These are phyloP conservation scores for Sphaerulina vaccinii DNA, from an alignment of 2,329 filamentous ascomycete genomes.

Conservation along the genomic window DNA sequence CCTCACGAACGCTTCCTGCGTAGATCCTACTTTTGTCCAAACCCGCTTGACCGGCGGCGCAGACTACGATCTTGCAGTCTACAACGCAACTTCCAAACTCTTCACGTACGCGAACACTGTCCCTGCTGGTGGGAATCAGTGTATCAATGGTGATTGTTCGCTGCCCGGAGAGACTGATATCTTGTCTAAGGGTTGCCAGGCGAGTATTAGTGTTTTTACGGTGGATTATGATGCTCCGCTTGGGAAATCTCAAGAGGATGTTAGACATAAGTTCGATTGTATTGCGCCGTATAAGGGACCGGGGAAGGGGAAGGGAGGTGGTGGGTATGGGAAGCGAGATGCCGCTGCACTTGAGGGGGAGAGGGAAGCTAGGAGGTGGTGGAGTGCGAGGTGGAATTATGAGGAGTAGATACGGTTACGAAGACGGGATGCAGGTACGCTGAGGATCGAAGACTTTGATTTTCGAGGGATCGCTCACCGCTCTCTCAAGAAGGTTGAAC, in stretches of 20 bases:
- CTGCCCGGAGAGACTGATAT: slow-evolving; percentile 54
- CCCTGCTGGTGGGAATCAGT: slow-evolving; percentile 39
- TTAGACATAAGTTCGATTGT: slow-evolving; percentile 11
- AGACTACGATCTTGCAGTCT: slow-evolving; percentile 48
- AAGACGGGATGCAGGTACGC: too few species aligned
- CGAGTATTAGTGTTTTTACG: slow-evolving; percentile 49
- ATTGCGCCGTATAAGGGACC: slow-evolving; percentile 17
- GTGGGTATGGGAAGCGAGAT: too few species aligned
- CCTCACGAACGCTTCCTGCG: slow-evolving; percentile 40
- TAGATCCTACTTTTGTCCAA: slow-evolving; percentile 47
- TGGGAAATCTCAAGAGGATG: slow-evolving; percentile 26
- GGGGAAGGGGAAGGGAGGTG: neutral
- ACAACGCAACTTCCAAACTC: slow-evolving; percentile 44
- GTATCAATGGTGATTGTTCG: slow-evolving; percentile 53
- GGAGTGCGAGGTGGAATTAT: slow-evolving; percentile 24
- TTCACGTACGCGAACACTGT: slow-evolving; percentile 47
- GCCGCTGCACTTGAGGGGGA: too few species aligned
- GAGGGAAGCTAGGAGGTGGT: slow-evolving; percentile 3
- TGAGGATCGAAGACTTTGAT: too few species aligned
- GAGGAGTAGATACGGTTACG: too few species aligned
- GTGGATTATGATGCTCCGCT: slow-evolving; percentile 53
- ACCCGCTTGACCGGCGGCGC: slow-evolving; percentile 53
- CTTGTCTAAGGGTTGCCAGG: slow-evolving; percentile 44
- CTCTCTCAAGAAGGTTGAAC: too few species aligned
- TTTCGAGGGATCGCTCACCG: too few species aligned